These are phyloP conservation scores for Psidium guajava DNA, from an alignment of 345 rosid species.

Conservation along the genomic window DNA sequence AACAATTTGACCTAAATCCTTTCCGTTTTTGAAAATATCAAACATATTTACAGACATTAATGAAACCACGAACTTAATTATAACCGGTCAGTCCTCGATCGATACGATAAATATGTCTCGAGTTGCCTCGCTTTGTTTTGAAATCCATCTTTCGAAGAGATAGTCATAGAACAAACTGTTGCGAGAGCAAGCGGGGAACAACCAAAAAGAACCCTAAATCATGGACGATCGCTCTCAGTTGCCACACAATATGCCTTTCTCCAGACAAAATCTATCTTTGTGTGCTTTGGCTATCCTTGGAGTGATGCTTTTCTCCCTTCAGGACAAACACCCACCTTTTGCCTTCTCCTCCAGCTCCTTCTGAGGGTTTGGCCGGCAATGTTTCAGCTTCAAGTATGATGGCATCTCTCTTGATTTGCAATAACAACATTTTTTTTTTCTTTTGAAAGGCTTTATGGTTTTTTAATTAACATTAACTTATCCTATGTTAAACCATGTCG, in stretches of 20 bases:
- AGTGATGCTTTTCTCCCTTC: neutral
- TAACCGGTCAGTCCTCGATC: neutral
- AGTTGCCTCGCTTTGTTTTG: neutral
- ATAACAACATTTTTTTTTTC: neutral
- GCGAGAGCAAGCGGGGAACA: neutral
- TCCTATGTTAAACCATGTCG: neutral
- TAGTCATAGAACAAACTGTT: neutral
- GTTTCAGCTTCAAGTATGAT: neutral
- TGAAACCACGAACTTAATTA: neutral
- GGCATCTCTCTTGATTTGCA: neutral
- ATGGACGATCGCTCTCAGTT: fast-evolving
- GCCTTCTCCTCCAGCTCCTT: neutral
- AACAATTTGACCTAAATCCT: neutral
- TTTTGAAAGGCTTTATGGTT: neutral
- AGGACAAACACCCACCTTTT: neutral
- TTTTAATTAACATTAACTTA: neutral
- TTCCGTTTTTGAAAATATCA: neutral
- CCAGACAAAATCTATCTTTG: constrained; percentile 8
- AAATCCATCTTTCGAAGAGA: neutral
- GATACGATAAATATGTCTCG: neutral
- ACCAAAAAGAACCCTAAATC: neutral
- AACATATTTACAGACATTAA: neutral
- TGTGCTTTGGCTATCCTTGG: neutral
- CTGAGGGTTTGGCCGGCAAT: neutral
- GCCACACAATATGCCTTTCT: constrained; percentile 10